Percentiles rank a stretch among this genome's conserved stretches.
Evolutionary conservation across 805 yeast species (phyloP).

Genomic region (Saturnispora sanitii): DNA sequence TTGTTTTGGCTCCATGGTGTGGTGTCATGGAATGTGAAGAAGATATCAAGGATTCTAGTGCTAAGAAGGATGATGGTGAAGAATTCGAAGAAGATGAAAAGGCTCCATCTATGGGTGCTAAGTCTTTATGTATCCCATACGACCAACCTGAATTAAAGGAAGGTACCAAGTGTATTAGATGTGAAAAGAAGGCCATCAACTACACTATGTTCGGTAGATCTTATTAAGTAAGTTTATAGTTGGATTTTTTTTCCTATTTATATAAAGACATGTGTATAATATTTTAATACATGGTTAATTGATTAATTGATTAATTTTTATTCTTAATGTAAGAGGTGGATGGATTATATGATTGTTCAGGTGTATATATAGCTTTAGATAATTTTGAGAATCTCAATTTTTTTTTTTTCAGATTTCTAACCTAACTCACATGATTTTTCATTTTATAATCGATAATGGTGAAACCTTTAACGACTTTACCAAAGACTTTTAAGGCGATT

Average conservation of each 20-base stretch:
- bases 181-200: constrained; percentile 64
- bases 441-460: not conserved
- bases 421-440: not conserved
- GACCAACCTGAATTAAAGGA: constrained; percentile 75
- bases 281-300: not conserved
- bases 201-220: constrained; percentile 98
- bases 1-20: constrained; percentile 95
- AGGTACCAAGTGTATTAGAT: constrained; percentile 81
- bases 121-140: constrained; percentile 92
- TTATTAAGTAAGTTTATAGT: constrained; percentile 37
- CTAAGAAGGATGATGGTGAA: constrained; percentile 70
- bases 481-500: constrained; percentile 22
- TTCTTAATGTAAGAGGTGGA: too few relatives aligned
- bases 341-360: too few relatives aligned
- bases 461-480: not conserved
- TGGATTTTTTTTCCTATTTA: not conserved
- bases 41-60: constrained; percentile 83
- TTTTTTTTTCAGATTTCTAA: not conserved
- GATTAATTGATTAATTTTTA: too few relatives aligned
- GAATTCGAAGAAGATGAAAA: constrained; percentile 88
- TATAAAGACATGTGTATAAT: too few relatives aligned
- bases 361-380: too few relatives aligned
- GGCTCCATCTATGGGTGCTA: constrained; percentile 99
- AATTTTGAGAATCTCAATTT: not conserved
- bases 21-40: constrained; percentile 93